Conservation (phyloP, 2,329 filamentous ascomycete species). For the Neonectria faginata region DNA sequence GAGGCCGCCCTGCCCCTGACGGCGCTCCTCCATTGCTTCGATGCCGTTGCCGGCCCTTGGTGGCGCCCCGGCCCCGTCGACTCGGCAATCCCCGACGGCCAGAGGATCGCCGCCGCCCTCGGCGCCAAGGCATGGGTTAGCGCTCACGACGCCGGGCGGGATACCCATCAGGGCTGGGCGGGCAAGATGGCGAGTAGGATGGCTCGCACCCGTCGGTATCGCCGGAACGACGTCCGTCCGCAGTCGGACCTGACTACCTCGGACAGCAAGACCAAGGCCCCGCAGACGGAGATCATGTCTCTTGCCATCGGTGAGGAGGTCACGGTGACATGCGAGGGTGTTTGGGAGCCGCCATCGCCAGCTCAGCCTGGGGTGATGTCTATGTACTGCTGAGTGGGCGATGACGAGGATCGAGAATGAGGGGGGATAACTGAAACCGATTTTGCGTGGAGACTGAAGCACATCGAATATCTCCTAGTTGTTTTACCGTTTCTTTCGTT, state of each 20-base stretch:
- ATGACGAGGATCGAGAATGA: background rate
- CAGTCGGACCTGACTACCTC: slow-evolving; percentile 39
- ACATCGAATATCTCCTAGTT: background rate
- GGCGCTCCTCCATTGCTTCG: slow-evolving; percentile 73
- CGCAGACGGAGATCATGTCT: slow-evolving; percentile 55
- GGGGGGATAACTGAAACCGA: background rate
- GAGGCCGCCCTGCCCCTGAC: slow-evolving; percentile 71
- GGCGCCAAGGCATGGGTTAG: slow-evolving; percentile 70
- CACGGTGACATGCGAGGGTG: slow-evolving; percentile 54
- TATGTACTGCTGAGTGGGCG: slow-evolving; percentile 7
- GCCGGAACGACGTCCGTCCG: slow-evolving; percentile 58
- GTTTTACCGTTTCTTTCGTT: background rate
- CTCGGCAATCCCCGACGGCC: slow-evolving; percentile 66
- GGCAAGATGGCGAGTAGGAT: slow-evolving; percentile 57
- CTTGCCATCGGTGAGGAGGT: slow-evolving; percentile 59
- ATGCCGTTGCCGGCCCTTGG: slow-evolving; percentile 69
- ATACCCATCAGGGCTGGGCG: slow-evolving; percentile 57
- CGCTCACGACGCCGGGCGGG: slow-evolving; percentile 71
- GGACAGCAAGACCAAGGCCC: slow-evolving; percentile 17
- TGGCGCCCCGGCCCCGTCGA: slow-evolving; percentile 71
- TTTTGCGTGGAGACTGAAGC: background rate
- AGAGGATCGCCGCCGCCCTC: slow-evolving; percentile 65
- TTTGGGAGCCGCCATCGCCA: slow-evolving; percentile 40
- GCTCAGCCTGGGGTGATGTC: slow-evolving; percentile 8
- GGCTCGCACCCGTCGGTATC: slow-evolving; percentile 60